Base-by-base conservation (phyloP, 2,329 filamentous ascomycete genomes). In the Venturia effusa region DNA sequence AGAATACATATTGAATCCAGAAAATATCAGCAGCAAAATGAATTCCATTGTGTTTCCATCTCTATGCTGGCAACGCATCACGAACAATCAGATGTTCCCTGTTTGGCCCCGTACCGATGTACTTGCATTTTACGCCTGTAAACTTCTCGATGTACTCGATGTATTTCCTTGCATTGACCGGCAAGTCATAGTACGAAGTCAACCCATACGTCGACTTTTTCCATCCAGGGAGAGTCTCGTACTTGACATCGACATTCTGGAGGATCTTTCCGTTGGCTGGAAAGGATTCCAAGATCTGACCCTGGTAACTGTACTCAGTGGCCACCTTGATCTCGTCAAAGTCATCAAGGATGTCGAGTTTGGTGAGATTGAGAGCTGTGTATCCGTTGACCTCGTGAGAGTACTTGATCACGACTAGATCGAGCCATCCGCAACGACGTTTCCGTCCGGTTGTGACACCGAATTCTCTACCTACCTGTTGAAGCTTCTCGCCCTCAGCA, bases 291-390 rank as follows among this genome's bases (percentile, higher is more conserved):
- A 88, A 74, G 64, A 77, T 76, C 70, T 82, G 71, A 54, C 83
- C 83, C 61, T 83, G 80, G 70, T 83, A 68, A 15, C 78, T 78
- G 77, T 96, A 96, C 1, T 84, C 85, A 17, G 88, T 83, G 22
- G 88, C 88, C 61, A 90, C 80, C 74, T 92, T 89, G 75, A 95
- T 83, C 70, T 85, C 86, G 11, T 83, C 80, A 72, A 96, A 91
- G 39, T 83, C 83, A 72, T 92, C 88, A 19, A 92, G 80, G 43
- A 91, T 81, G 69, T 90, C 87, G 27, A 89, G 81, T 74, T 84
- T 85, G 17, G 82, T 85, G 48, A 86, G 71, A 69, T 86, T 85
- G 62, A 86, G 72, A 55, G 78, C 74, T 0, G 84, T 85, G 75
- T 89, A 89, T 76, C 87, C 81, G 76, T 89, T 89, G 73, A 88